Evolutionary conservation across 2,329 filamentous ascomycete species (phyloP).

Genomic region (Ascocoryne sarcoides): DNA sequence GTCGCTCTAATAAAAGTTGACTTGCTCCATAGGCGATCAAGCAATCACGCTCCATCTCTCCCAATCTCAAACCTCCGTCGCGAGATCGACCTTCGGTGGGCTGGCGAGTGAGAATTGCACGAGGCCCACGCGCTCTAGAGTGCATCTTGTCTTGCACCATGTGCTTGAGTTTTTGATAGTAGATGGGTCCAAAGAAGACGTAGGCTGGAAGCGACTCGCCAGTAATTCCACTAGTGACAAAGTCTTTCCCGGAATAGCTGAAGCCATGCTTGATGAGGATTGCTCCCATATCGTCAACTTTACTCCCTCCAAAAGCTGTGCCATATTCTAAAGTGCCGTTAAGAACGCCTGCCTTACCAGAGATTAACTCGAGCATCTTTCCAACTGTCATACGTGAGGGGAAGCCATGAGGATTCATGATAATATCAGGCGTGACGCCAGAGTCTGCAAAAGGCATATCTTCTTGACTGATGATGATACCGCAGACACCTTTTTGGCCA

Average conservation of each 20-base stretch:
- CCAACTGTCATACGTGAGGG: constrained; percentile 99
- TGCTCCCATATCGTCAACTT: constrained; percentile 79
- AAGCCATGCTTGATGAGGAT: constrained; percentile 83
- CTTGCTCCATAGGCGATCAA: constrained; percentile 93
- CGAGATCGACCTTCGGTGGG: constrained; percentile 92
- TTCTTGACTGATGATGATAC: constrained; percentile 92
- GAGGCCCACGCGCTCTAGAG: constrained; percentile 79
- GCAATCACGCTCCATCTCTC: constrained; percentile 99
- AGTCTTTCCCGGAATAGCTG: constrained; percentile 95
- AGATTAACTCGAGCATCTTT: constrained; percentile 90
- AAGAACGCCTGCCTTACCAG: constrained; percentile 86
- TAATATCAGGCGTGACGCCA: constrained; percentile 92
- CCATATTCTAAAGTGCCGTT: constrained; percentile 83
- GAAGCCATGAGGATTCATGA: constrained; percentile 99
- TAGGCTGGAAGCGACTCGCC: constrained; percentile 91
- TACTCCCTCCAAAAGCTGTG: constrained; percentile 75
- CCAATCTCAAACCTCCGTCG: constrained; percentile 83
- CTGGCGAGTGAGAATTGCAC: constrained; percentile 86
- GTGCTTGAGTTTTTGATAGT: constrained; percentile 99
- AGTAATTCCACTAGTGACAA: constrained; percentile 88
- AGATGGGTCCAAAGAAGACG: constrained; percentile 97
- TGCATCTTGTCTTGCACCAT: constrained; percentile 99
- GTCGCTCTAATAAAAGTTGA: constrained; percentile 80
- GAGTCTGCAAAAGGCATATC: constrained; percentile 93
- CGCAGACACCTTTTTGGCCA: constrained; percentile 95